Percentiles rank a stretch among this genome's conserved stretches.
Evolutionary conservation across 768 basidiomycete genomes (phyloP).

Genomic region (Lactarius hengduanensis): DNA sequence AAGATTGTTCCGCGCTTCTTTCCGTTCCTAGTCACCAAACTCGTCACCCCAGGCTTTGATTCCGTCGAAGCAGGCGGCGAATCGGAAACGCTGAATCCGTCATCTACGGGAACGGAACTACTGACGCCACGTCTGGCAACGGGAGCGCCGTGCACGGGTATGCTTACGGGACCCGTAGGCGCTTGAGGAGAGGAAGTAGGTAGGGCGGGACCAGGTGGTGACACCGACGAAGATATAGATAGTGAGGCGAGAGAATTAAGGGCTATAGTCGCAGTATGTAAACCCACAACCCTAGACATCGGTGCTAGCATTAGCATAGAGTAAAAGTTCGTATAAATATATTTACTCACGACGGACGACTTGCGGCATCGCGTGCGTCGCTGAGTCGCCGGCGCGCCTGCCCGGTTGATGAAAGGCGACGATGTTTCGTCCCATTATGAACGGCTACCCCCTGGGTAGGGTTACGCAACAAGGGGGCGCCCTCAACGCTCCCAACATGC

Average conservation of each 20-base stretch:
- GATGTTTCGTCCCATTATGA: conserved; percentile 48
- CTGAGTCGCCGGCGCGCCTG: conserved; percentile 69
- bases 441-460: conserved; percentile 30
- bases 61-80: conserved; percentile 21
- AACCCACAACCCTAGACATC: conserved; percentile 36
- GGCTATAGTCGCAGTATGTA: conserved; percentile 40
- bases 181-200: conserved; percentile 29
- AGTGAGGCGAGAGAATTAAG: conserved; percentile 44
- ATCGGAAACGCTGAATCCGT: conserved; percentile 27
- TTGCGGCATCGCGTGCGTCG: conserved; percentile 77
- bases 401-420: conserved; percentile 68
- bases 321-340: conserved; percentile 7
- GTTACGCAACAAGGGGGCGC: conserved; percentile 20
- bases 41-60: conserved; percentile 30
- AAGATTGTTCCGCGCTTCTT: conserved; percentile 86
- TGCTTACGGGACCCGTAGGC: conserved; percentile 26
- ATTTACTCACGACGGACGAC: conserved; percentile 65
- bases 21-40: conserved; percentile 39
- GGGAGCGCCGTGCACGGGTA: conserved; percentile 6
- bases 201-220: conserved; percentile 30
- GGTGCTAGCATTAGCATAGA: conserved; percentile 12
- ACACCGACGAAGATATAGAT: conserved; percentile 40
- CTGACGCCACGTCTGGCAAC: conserved; percentile 2
- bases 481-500: conserved; percentile 12
- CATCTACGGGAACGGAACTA: conserved; percentile 28